phyloP scores from a whole-genome alignment of 345 rosid species.

The Pugionium cornutum region DNA sequence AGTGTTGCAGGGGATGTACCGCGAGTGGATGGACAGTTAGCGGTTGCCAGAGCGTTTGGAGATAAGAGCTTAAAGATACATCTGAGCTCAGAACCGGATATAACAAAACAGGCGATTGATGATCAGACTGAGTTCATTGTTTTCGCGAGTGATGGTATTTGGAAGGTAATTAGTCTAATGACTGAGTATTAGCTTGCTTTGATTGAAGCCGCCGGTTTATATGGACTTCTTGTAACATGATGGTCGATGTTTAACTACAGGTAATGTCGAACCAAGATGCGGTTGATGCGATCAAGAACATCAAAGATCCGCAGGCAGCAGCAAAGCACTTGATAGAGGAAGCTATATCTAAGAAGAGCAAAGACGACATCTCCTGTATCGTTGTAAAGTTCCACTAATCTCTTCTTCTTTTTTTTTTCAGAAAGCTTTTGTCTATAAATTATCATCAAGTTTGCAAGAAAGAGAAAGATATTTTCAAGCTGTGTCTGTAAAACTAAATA shows the following conservation, averaged over 20 bases:
- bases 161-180: constrained; percentile 59
- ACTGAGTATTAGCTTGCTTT: no score
- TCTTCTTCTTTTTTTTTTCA: background rate
- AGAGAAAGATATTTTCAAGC: constrained; percentile 4
- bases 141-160: constrained; percentile 90
- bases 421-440: constrained; percentile 11
- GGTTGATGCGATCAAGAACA: constrained; percentile 51
- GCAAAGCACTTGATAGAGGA: constrained; percentile 68
- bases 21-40: constrained; percentile 86
- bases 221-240: background rate
- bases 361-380: constrained; percentile 92
- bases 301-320: constrained; percentile 71
- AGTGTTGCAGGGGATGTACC: constrained; percentile 76
- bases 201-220: no score
- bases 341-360: constrained; percentile 68
- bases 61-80: constrained; percentile 82
- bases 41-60: constrained; percentile 93
- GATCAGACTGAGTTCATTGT: constrained; percentile 54
- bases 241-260: constrained; percentile 35
- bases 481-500: constrained; percentile 17
- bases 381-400: constrained; percentile 62
- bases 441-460: constrained; percentile 13
- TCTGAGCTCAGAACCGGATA: constrained; percentile 83
- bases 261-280: constrained; percentile 85
- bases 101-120: constrained; percentile 44